A percentile compares a stretch with the other conserved stretches of the same genome.
phyloP scores from a whole-genome alignment of 1,139 yeast genomes.

The Candida neerlandica region DNA sequence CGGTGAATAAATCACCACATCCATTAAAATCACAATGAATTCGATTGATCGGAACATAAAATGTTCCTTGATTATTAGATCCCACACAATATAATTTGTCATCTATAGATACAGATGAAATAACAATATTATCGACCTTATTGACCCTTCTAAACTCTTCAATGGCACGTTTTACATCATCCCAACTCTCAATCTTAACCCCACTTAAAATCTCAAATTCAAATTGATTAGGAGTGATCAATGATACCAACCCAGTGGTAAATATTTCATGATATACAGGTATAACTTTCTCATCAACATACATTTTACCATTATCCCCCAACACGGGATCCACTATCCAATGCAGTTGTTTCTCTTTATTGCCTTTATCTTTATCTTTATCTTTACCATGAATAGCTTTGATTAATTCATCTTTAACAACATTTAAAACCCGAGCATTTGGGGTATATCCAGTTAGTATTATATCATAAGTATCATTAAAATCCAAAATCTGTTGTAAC shows the following conservation, averaged over 20 bases:
- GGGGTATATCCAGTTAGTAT: slow-evolving; percentile 76
- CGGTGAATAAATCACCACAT: slow-evolving; percentile 50
- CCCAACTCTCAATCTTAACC: slow-evolving; percentile 24
- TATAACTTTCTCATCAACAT: slow-evolving; percentile 36
- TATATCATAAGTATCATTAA: slow-evolving; percentile 51
- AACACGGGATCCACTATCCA: slow-evolving; percentile 46
- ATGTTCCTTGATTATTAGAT: slow-evolving; percentile 20
- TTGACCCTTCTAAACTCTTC: slow-evolving; percentile 22
- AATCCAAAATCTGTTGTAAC: slow-evolving; percentile 24
- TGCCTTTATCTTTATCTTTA: slow-evolving; percentile 3
- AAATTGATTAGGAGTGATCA: slow-evolving; percentile 45
- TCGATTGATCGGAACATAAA: slow-evolving; percentile 33
- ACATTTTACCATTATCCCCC: slow-evolving; percentile 43
- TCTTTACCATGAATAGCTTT: slow-evolving; percentile 10
- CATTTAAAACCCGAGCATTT: slow-evolving; percentile 51
- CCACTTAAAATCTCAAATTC: slow-evolving; percentile 40
- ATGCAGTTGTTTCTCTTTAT: slow-evolving; percentile 18
- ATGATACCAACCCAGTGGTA: slow-evolving; percentile 29
- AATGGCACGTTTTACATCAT: slow-evolving; percentile 24
- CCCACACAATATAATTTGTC: slow-evolving; percentile 40
- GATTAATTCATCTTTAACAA: slow-evolving; percentile 46
- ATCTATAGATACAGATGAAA: slow-evolving; percentile 38
- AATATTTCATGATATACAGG: slow-evolving; percentile 31
- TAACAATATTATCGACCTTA: slow-evolving; percentile 31
- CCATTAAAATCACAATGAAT: slow-evolving; percentile 45